phyloP scores from a whole-genome alignment of 2,329 filamentous ascomycete genomes.

The Neospermospora avenae region DNA sequence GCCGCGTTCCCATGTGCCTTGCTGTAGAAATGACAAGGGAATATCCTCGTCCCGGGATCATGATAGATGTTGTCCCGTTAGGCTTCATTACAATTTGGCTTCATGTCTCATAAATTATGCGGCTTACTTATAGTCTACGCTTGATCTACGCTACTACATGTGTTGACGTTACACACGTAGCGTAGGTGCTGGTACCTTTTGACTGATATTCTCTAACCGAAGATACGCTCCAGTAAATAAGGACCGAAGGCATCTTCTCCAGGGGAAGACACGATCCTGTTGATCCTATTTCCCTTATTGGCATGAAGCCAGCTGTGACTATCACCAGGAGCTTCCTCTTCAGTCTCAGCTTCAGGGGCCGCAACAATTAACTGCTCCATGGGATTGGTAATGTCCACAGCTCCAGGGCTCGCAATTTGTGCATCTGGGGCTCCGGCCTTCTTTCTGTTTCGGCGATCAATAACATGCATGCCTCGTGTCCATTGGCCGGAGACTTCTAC shows the following conservation, averaged over 20 bases:
- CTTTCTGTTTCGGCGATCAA: conserved; percentile 65
- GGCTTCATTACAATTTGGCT: too few relatives aligned
- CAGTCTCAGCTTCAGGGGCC: conserved; percentile 41
- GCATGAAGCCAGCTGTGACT: conserved; percentile 71
- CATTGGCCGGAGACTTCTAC: conserved; percentile 91
- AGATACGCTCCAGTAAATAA: conserved; percentile 60
- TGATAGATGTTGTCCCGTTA: too few relatives aligned
- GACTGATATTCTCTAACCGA: conserved; percentile 22
- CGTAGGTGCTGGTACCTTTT: not conserved
- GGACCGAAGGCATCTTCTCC: conserved; percentile 65
- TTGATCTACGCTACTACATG: too few relatives aligned
- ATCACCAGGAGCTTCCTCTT: conserved; percentile 65
- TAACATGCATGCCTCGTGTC: conserved; percentile 87
- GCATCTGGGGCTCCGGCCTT: conserved; percentile 43
- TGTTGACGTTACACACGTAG: not conserved
- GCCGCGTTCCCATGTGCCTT: too few relatives aligned
- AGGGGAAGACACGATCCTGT: conserved; percentile 67
- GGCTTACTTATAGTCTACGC: too few relatives aligned
- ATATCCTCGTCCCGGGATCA: too few relatives aligned
- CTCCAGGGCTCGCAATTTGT: conserved; percentile 34
- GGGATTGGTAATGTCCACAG: conserved; percentile 36
- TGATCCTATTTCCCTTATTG: conserved; percentile 74
- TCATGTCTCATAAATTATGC: too few relatives aligned
- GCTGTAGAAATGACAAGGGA: too few relatives aligned
- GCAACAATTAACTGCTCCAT: conserved; percentile 38